phyloP scores from a whole-genome alignment of 345 rosid species.

The Atalantia buxifolia region DNA sequence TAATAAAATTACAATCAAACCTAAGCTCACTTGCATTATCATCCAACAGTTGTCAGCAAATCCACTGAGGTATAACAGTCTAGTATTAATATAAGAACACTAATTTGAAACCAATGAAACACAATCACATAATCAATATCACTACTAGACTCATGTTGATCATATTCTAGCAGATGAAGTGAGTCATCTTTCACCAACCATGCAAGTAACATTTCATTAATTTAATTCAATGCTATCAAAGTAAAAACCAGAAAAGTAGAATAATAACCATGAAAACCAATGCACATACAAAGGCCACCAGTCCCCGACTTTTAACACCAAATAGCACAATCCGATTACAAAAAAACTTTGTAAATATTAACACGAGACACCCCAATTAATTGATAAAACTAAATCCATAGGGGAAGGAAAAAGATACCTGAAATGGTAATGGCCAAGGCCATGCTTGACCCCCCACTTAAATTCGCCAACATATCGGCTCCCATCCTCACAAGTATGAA shows the following conservation, averaged over 20 bases:
- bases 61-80: background rate
- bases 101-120: background rate
- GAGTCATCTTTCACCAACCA: background rate
- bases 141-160: background rate
- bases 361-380: background rate
- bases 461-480: conserved; percentile 93
- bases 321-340: background rate
- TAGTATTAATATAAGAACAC: background rate
- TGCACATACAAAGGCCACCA: background rate
- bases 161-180: background rate
- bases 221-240: background rate
- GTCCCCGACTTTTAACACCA: background rate
- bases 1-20: background rate
- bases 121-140: background rate
- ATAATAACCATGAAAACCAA: background rate
- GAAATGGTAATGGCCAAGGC: conserved; percentile 92
- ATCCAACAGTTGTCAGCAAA: background rate
- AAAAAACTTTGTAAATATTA: background rate
- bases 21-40: background rate
- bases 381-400: background rate
- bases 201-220: background rate
- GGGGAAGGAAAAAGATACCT: conserved; percentile 38
- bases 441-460: conserved; percentile 97
- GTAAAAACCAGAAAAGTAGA: background rate
- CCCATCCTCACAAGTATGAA: conserved; percentile 94